These are phyloP conservation scores for Candida krabiensis DNA, from an alignment of 805 yeast species.

Conservation along the genomic window DNA sequence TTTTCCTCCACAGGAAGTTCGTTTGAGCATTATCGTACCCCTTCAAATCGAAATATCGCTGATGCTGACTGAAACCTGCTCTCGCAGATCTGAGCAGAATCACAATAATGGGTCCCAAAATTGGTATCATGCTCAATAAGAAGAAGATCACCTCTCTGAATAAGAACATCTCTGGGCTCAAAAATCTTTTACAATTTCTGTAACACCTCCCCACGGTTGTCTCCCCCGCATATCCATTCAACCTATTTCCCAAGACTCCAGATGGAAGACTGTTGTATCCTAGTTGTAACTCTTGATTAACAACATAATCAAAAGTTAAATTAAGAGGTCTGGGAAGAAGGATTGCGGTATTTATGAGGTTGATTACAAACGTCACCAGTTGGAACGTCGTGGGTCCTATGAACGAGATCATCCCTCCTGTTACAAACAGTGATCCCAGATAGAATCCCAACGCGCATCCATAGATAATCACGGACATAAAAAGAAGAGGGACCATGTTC, in stretches of 20 bases:
- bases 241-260: slow-evolving; percentile 23
- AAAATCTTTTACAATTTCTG: slow-evolving; percentile 16
- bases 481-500: slow-evolving; percentile 24
- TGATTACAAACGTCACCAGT: slow-evolving; percentile 30
- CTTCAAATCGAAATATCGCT: slow-evolving; percentile 57
- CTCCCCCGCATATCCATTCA: slow-evolving; percentile 29
- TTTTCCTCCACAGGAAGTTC: slow-evolving; percentile 35
- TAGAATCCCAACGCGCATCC: slow-evolving; percentile 16
- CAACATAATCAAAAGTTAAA: slow-evolving; percentile 32
- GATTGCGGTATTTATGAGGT: slow-evolving; percentile 28
- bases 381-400: slow-evolving; percentile 31
- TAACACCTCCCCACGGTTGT: slow-evolving; percentile 23
- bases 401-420: slow-evolving; percentile 26
- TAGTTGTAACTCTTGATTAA: slow-evolving; percentile 21
- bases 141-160: slow-evolving; percentile 36
- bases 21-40: slow-evolving; percentile 46
- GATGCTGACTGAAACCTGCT: slow-evolving; percentile 52
- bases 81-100: slow-evolving; percentile 53
- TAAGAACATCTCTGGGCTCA: slow-evolving; percentile 43
- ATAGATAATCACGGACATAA: slow-evolving; percentile 21
- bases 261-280: slow-evolving; percentile 23
- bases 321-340: slow-evolving; percentile 33
- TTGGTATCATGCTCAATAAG: slow-evolving; percentile 49
- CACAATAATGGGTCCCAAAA: slow-evolving; percentile 57
- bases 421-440: slow-evolving; percentile 14